Base-by-base conservation (phyloP, 2,329 filamentous ascomycete genomes). In the Tolypocladium sp. region DNA sequence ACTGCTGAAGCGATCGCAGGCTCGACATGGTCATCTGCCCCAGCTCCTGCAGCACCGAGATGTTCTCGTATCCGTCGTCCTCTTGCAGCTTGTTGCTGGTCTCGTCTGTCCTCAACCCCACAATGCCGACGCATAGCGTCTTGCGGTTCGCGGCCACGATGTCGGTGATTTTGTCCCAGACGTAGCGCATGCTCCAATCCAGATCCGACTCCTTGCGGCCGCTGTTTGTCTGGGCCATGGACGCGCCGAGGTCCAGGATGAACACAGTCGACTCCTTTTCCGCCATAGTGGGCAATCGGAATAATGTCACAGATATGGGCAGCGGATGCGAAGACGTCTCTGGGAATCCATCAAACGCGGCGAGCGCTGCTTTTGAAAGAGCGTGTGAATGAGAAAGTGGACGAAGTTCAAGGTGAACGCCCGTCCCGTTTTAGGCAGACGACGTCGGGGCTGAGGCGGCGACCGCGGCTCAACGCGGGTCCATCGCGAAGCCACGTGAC, bases 191-290 rank as follows among this genome's bases (percentile, higher is more conserved):
- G 55, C 86, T 84, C 85, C 88, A 99, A 61, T 97, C 91, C 22
- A 99, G 82, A 71, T 97, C 89, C 3, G 88, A 88, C 71, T 93
- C 84, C 25, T 78, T 71, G 64, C 94, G 86, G 33, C 88, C 91
- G 75, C 84, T 81, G 66, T 85, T 83, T 66, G 79, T 82, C 69
- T 89, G 79, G 60, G 81, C 88, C 90, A 96, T 97, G n/a, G 92
- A 90, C 68, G 77, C 79, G 60, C 92, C 92, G 30, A 97, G 79
- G 75, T 99, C 94, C 61, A 99, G 76, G 66, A 99, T 88, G 73
- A 94, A 99, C 51, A 97, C 84, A 0, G 89, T 94, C 10, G 92
- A 91, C 77, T 97, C 91, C 73, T 99, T 99, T 63, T 90, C 87
- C 13, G 92, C 89, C 93, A 97, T 97, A 13, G 58, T 58, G 57